phyloP scores from a whole-genome alignment of 2,329 filamentous ascomycete species.

The Cladosporium sp. region DNA sequence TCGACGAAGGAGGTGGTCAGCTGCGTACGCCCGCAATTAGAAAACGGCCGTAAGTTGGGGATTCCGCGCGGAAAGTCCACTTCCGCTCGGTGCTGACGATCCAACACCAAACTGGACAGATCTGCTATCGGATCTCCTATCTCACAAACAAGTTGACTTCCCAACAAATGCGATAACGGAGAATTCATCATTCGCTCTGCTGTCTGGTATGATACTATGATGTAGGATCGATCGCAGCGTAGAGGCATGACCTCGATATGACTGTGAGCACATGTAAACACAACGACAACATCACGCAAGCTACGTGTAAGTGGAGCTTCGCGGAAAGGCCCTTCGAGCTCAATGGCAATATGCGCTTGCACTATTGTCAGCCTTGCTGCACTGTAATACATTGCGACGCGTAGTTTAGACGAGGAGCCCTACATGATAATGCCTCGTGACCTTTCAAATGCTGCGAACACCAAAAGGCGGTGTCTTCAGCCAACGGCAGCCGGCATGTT shows the following conservation, averaged over 20 bases:
- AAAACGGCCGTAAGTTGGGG: not conserved
- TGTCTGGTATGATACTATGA: not conserved
- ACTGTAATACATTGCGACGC: not conserved
- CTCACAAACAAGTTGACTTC: not conserved
- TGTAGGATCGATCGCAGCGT: not conserved
- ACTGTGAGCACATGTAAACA: not conserved
- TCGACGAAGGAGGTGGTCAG: constrained; percentile 3
- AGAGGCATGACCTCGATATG: not conserved
- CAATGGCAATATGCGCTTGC: constrained; percentile 2
- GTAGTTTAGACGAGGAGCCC: not conserved
- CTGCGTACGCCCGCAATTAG: constrained; percentile 6
- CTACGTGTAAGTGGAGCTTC: not conserved
- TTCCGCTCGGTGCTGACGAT: constrained; percentile 1
- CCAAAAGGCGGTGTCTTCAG: constrained; percentile 10
- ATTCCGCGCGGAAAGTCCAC: constrained; percentile 3
- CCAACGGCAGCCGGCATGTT: constrained; percentile 8
- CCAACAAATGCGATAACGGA: not conserved
- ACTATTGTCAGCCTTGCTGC: constrained; percentile 6
- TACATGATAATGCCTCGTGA: not conserved
- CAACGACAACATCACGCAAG: not conserved
- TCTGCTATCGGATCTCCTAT: constrained; percentile 4
- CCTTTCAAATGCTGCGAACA: not conserved
- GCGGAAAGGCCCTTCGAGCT: not conserved
- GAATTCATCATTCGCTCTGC: not conserved
- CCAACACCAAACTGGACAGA: not conserved